phyloP scores from a whole-genome alignment of 371 early-diverging fungal genomes.

The Apophysomyces ossiformis region DNA sequence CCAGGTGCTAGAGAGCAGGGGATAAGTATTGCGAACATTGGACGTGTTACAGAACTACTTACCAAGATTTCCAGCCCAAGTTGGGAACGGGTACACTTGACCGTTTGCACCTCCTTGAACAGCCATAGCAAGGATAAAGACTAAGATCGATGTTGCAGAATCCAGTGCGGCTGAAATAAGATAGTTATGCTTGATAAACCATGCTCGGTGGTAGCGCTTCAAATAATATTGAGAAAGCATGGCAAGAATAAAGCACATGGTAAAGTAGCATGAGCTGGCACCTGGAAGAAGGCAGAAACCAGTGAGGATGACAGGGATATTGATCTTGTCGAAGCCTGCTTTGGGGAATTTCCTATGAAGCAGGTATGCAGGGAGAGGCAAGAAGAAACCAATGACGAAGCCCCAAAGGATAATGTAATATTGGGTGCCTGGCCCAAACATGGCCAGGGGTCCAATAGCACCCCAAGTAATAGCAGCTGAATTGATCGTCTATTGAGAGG shows the following conservation, averaged over 20 bases:
- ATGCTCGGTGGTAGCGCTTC: conserved; percentile 41
- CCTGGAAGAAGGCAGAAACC: not conserved
- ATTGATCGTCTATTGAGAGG: conserved; percentile 29
- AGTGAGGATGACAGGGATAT: not conserved
- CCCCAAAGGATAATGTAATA: conserved; percentile 66
- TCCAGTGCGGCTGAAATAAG: conserved; percentile 61
- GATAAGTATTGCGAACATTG: conserved; percentile 11
- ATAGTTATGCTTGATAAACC: conserved; percentile 62
- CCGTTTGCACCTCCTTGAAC: conserved; percentile 56
- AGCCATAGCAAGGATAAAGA: conserved; percentile 54
- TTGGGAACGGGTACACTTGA: conserved; percentile 41
- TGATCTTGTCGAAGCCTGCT: conserved; percentile 1
- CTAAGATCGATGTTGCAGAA: conserved; percentile 60
- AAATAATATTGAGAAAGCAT: conserved; percentile 53
- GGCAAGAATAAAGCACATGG: conserved; percentile 36
- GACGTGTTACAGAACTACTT: conserved; percentile 18
- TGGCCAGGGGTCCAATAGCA: conserved; percentile 72
- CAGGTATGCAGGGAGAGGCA: conserved; percentile 43
- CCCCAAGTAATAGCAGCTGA: conserved; percentile 67
- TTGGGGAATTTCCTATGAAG: conserved; percentile 41
- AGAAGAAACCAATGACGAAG: conserved; percentile 39
- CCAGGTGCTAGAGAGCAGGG: conserved; percentile 10
- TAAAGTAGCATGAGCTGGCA: not conserved
- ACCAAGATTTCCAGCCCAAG: conserved; percentile 57
- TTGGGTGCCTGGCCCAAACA: conserved; percentile 66